Percentiles rank a stretch among this genome's conserved stretches.
Evolutionary conservation across 129 eudicot species (phyloP).

Genomic region (Chrysanthemum seticuspe): DNA sequence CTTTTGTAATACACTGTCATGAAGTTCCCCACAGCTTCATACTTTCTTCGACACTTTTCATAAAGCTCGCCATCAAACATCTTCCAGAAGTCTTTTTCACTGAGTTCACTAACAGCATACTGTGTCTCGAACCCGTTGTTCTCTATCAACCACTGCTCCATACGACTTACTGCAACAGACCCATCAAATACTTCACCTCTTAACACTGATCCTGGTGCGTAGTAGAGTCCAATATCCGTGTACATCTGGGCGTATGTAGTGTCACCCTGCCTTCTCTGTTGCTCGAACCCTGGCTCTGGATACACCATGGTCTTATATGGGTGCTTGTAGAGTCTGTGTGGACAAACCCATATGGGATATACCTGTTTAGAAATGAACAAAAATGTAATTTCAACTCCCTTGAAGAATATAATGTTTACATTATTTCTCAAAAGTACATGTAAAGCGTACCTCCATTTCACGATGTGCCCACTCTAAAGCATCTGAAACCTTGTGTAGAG

Average conservation of each 20-base stretch:
- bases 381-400: background rate
- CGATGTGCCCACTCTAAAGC: constrained; percentile 32
- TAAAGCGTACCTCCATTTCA: constrained; percentile 27
- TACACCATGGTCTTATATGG: constrained; percentile 82
- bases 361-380: constrained; percentile 37
- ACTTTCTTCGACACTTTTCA: constrained; percentile 70
- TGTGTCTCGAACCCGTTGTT: constrained; percentile 91
- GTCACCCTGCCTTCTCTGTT: constrained; percentile 67
- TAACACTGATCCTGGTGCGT: constrained; percentile 78
- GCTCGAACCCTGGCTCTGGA: constrained; percentile 87
- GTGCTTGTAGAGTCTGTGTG: constrained; percentile 77
- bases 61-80: constrained; percentile 87
- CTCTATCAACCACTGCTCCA: constrained; percentile 86
- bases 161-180: constrained; percentile 52
- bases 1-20: constrained; percentile 85
- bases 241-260: constrained; percentile 86
- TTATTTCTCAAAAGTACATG: too few relatives aligned
- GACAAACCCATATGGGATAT: constrained; percentile 95
- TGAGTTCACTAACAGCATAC: constrained; percentile 82
- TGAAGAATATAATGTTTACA: too few relatives aligned
- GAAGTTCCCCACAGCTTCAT: constrained; percentile 82
- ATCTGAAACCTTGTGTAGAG: constrained; percentile 28
- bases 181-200: constrained; percentile 90
- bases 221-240: constrained; percentile 88
- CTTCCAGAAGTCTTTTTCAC: constrained; percentile 79